Conservation (phyloP, 495 filamentous ascomycete genomes). For the Trichoderma virens region DNA sequence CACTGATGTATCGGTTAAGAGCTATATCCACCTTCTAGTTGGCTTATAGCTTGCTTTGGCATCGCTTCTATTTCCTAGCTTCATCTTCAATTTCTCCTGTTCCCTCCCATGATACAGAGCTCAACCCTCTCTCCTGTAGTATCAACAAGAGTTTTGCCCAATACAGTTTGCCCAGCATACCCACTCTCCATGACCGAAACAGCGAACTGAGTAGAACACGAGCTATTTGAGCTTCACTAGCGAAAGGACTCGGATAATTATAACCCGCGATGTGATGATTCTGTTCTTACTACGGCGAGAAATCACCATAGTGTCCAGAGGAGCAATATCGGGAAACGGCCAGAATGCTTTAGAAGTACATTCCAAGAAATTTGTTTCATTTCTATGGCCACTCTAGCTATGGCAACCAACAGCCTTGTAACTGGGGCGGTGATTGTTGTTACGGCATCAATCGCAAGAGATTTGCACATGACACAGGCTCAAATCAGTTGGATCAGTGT, state of each 20-base stretch:
- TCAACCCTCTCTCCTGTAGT: too few species aligned
- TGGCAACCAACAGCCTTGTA: conserved; percentile 54
- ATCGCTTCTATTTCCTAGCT: too few species aligned
- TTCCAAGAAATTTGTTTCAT: conserved; percentile 61
- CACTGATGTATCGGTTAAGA: too few species aligned
- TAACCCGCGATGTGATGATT: neutral
- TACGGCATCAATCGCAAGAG: conserved; percentile 52
- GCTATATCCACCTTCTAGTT: too few species aligned
- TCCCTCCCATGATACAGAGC: too few species aligned
- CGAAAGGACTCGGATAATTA: neutral
- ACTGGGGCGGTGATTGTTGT: conserved; percentile 53
- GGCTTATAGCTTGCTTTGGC: too few species aligned
- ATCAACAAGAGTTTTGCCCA: too few species aligned
- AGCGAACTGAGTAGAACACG: neutral
- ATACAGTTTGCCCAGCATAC: too few species aligned
- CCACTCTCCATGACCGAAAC: conserved; percentile 2
- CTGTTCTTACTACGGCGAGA: neutral
- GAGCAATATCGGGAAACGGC: conserved; percentile 23
- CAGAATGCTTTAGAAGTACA: conserved; percentile 53
- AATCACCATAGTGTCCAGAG: neutral
- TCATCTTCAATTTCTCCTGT: too few species aligned
- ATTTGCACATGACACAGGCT: conserved; percentile 58
- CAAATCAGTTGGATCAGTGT: conserved; percentile 68
- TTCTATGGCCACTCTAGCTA: conserved; percentile 60
- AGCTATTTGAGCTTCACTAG: neutral